Base-by-base conservation (phyloP, 2,329 filamentous ascomycete species). In the Cytospora leucostoma region DNA sequence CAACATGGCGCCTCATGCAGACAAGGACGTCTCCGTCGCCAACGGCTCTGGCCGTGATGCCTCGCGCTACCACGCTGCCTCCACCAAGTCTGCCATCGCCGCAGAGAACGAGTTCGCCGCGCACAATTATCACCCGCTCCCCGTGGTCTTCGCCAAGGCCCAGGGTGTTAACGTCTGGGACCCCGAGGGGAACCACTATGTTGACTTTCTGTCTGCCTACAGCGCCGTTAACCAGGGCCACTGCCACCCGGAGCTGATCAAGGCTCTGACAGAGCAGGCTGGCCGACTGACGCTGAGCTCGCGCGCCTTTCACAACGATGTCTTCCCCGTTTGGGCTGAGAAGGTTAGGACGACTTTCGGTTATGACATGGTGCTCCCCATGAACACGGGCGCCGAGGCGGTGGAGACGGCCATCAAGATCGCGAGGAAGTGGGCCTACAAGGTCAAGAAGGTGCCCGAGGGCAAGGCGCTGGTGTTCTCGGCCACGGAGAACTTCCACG, bases 91-190 rank as follows among this genome's bases (percentile, higher is more conserved):
- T 70, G 94, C 95, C 71, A 96, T 97, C 75, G 80, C 87, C 59
- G 80, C 88, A 59, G 95, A 99, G 80, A 83, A 91, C 72, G 82
- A 91, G 74, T 94, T 86, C 76, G 95, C 95, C 56, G 95, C 95
- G 56, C 95, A 99, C 86, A 99, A 99, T 83, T 99, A 99, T 83
- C 93, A 98, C 78, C 95, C 95, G 17, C 86, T 99, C 2, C 95
- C 95, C 49, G 88, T 99, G 65, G 95, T 97, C 74, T 97, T 98
- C 77, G 84, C 94, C 62, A 87, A 88, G 68, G 95, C 93, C 50
- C 85, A 88, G 71, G 95, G 94, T 56, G 89, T 90, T 73, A 88
- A 90, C 66, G 95, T 98, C 64, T 99, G 95, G 94, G 95, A 99
- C 74, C 95, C 95, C 19, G 95, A 99, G 81, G 93, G 91, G 73